Percentiles rank a stretch among this genome's conserved stretches.
Evolutionary conservation across 148 eudicot genomes (phyloP).

Genomic region (Nyssa sinensis): DNA sequence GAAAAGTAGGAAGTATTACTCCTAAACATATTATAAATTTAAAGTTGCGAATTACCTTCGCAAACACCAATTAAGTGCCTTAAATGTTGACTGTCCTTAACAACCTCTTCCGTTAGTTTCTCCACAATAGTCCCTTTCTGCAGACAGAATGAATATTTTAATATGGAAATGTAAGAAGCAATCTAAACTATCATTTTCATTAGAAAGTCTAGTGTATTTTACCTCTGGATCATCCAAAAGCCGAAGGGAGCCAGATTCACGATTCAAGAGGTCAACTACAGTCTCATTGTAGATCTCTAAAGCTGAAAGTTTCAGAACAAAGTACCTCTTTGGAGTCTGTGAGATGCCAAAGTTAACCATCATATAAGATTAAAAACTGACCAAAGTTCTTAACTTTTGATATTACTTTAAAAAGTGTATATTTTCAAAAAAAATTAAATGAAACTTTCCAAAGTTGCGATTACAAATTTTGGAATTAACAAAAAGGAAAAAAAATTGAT

Average conservation of each 20-base stretch:
- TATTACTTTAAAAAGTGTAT: no score
- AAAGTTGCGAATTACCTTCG: constrained; percentile 62
- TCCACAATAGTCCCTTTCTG: constrained; percentile 95
- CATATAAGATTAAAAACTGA: not conserved
- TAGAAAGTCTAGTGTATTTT: constrained; percentile 10
- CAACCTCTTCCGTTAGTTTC: constrained; percentile 75
- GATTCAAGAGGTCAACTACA: constrained; percentile 80
- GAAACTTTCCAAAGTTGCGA: no score
- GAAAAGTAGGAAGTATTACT: constrained; percentile 3
- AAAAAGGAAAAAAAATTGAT: no score
- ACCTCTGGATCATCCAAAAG: constrained; percentile 99
- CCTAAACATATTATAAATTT: not conserved
- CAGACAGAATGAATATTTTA: constrained; percentile 20
- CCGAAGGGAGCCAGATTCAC: constrained; percentile 79
- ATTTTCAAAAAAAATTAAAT: no score
- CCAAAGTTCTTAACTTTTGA: not conserved
- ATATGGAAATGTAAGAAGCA: constrained; percentile 4
- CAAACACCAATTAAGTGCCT: constrained; percentile 68
- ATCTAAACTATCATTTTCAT: constrained; percentile 8
- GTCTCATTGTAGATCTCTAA: constrained; percentile 94
- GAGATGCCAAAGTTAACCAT: constrained; percentile 19
- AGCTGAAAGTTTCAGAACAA: constrained; percentile 70
- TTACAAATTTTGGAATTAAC: no score
- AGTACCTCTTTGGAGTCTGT: constrained; percentile 69
- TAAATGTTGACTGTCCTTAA: constrained; percentile 68